Evolutionary conservation across 2,329 filamentous ascomycete genomes (phyloP).

Genomic region (Alternaria alternata): DNA sequence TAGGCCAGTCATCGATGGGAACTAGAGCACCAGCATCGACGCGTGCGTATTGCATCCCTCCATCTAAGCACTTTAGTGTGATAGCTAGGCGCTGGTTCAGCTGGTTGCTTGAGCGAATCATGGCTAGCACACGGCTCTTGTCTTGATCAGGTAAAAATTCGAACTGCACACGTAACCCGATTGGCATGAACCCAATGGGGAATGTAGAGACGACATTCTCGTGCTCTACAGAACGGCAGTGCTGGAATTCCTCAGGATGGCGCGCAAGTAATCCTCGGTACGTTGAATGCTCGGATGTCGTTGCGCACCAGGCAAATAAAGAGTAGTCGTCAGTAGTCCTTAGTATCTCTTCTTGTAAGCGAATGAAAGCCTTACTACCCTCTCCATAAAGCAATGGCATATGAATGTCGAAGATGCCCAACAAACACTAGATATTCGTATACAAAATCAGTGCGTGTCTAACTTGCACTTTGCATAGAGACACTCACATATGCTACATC

Average conservation of each 20-base stretch:
- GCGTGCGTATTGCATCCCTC: slow-evolving; percentile 45
- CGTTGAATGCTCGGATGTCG: slow-evolving; percentile 20
- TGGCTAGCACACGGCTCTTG: slow-evolving; percentile 22
- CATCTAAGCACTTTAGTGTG: slow-evolving; percentile 31
- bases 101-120: slow-evolving; percentile 32
- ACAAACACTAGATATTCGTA: slow-evolving; percentile 21
- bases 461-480: not conserved
- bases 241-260: slow-evolving; percentile 31
- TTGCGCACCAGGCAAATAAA: slow-evolving; percentile 36
- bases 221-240: slow-evolving; percentile 31
- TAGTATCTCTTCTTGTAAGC: slow-evolving; percentile 40
- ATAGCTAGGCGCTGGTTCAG: slow-evolving; percentile 37
- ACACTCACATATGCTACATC: slow-evolving; percentile 36
- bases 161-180: slow-evolving; percentile 34
- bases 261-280: slow-evolving; percentile 39
- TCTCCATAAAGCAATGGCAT: slow-evolving; percentile 43
- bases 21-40: slow-evolving; percentile 59
- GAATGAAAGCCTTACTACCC: slow-evolving; percentile 38
- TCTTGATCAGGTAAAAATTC: slow-evolving; percentile 31
- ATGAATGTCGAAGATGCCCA: slow-evolving; percentile 44
- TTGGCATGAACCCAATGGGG: slow-evolving; percentile 29
- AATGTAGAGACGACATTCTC: slow-evolving; percentile 29
- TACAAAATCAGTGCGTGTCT: not conserved
- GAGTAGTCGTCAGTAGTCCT: slow-evolving; percentile 41
- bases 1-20: slow-evolving; percentile 56